Evolutionary conservation across 768 basidiomycete genomes (phyloP).

Genomic region (Leccinum imitatum): DNA sequence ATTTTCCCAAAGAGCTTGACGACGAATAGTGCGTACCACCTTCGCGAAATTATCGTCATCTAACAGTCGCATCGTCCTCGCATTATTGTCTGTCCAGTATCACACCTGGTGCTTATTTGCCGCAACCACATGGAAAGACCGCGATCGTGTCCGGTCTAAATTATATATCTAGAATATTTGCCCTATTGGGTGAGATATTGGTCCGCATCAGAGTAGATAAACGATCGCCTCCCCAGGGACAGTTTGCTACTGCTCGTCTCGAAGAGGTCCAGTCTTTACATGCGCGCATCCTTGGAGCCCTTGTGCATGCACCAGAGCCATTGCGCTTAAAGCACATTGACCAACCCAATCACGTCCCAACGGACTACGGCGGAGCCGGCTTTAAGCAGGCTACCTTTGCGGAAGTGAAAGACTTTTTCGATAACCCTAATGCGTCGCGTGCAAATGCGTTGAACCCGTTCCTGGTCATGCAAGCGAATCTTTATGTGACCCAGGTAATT

Average conservation of each 20-base stretch:
- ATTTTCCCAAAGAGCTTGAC: slow-evolving; percentile 85
- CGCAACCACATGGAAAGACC: slow-evolving; percentile 85
- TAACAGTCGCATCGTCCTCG: slow-evolving; percentile 24
- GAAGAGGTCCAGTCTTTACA: slow-evolving; percentile 85
- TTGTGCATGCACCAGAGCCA: slow-evolving; percentile 74
- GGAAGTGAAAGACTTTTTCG: slow-evolving; percentile 89
- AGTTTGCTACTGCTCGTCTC: slow-evolving; percentile 79
- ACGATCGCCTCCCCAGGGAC: slow-evolving; percentile 80
- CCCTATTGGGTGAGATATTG: slow-evolving; percentile 81
- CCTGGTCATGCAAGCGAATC: slow-evolving; percentile 89
- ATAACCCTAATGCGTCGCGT: slow-evolving; percentile 84
- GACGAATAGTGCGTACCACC: slow-evolving; percentile 74
- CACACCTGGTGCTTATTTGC: slow-evolving; percentile 78
- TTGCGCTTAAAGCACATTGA: slow-evolving; percentile 64
- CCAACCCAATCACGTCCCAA: slow-evolving; percentile 47
- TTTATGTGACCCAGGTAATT: slow-evolving; percentile 87
- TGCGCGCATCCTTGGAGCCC: slow-evolving; percentile 67
- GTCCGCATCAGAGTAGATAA: slow-evolving; percentile 87
- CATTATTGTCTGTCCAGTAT: slow-evolving; percentile 49
- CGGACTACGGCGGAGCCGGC: slow-evolving; percentile 65
- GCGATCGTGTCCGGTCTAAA: slow-evolving; percentile 85
- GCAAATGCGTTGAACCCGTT: slow-evolving; percentile 87
- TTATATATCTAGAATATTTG: slow-evolving; percentile 84
- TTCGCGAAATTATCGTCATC: slow-evolving; percentile 25
- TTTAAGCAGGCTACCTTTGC: slow-evolving; percentile 84